Base-by-base conservation (phyloP, 2,329 filamentous ascomycete genomes). In the Xylaria polymorpha region DNA sequence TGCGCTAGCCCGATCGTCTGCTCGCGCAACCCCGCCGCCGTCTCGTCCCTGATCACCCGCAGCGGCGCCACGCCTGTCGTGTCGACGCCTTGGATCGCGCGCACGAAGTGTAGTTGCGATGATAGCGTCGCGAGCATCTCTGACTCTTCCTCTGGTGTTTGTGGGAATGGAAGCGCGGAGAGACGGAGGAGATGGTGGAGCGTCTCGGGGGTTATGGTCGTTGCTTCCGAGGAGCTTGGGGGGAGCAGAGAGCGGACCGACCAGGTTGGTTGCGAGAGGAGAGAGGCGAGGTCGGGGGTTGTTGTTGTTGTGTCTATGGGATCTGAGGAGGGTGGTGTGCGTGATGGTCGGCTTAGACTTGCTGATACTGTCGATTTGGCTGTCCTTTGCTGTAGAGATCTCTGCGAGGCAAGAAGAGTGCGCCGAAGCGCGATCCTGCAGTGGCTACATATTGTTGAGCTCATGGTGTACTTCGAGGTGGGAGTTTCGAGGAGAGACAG, bases 71-170 rank as follows among this genome's bases (percentile, higher is more conserved):
- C 84, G 3, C 87, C 89, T 0, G 85, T 81, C 0, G 93, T 94
- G 79, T 97, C 87, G 58, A 97, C 91, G 53, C 86, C 83, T 77
- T 97, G 94, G 22, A 98, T 90, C 71, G 94, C 89, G 70, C 88
- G 90, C n/a, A 98, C 94, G 77, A 99, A 99, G 76, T 92, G 91
- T 0, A 99, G 87, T 78, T 99, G 96, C 39, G 92, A 89, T 61
- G 90, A 86, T 1, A 99, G 86, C 0, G 91, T 94, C 25, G 86
- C 78, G 3, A 97, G 86, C 88, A 97, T 93, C 32, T 85, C 81
- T 0, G 83, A 76, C 78, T 97, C 91, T 74, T 94, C 90, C 61
- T 84, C 84, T 1, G 83, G 72, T 1, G 85, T 85, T 20, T 85
- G 81, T 0, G 95, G 94, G 1, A 86, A 86, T 0, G 95, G 94